Evolutionary conservation across 148 eudicot genomes (phyloP).

Genomic region (Gaultheria prostrata): DNA sequence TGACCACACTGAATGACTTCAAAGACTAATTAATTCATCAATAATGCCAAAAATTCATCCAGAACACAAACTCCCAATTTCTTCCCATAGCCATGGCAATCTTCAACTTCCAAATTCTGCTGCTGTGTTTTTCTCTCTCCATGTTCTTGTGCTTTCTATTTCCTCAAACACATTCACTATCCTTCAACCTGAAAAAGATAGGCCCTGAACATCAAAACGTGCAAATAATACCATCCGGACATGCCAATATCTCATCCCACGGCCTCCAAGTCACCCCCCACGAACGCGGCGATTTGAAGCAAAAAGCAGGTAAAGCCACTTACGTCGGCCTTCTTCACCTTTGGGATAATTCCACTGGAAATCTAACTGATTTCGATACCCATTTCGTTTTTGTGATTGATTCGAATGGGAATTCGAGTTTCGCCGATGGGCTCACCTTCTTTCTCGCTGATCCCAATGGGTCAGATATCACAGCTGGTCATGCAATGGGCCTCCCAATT

Average conservation of each 20-base stretch:
- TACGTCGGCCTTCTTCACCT: background rate
- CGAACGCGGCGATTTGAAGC: fast-evolving
- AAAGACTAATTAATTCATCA: too few relatives aligned
- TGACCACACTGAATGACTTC: too few relatives aligned
- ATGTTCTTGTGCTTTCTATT: background rate
- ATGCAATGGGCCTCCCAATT: background rate
- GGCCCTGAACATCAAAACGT: fast-evolving
- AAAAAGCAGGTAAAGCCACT: background rate
- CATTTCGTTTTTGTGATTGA: background rate
- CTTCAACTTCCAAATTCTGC: background rate
- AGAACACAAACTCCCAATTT: too few relatives aligned
- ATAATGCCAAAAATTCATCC: background rate
- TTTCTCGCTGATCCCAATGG: background rate
- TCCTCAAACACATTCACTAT: background rate
- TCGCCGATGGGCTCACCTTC: background rate
- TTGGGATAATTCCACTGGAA: background rate
- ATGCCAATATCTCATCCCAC: background rate
- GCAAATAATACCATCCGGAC: background rate
- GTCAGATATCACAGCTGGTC: background rate
- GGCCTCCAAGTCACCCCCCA: background rate
- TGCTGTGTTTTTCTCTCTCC: background rate
- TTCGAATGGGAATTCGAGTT: background rate
- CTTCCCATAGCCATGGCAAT: background rate
- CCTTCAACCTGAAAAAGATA: background rate
- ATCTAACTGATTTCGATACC: background rate